Conservation (phyloP, 2,329 filamentous ascomycete species). For the Alternaria triticina region DNA sequence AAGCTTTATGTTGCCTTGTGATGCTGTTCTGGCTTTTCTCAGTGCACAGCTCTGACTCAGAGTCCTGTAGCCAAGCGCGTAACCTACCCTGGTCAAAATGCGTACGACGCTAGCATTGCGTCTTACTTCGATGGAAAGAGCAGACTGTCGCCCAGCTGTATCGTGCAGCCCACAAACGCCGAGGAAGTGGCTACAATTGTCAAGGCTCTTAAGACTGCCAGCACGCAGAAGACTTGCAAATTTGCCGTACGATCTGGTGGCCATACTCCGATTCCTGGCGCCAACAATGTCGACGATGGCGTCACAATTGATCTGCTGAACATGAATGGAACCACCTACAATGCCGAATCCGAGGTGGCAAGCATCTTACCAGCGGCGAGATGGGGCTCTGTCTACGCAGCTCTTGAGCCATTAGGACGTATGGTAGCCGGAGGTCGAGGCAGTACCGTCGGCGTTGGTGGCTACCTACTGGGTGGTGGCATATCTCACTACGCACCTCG, state of each 20-base stretch:
- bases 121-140: slow-evolving; percentile 7
- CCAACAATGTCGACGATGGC: slow-evolving; percentile 31
- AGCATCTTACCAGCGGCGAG: slow-evolving; percentile 18
- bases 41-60: not conserved
- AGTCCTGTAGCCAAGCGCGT: not conserved
- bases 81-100: slow-evolving; percentile 3
- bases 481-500: slow-evolving; percentile 27
- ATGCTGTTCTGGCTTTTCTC: not conserved
- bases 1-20: not conserved
- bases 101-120: slow-evolving; percentile 1
- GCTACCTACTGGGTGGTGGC: slow-evolving; percentile 36
- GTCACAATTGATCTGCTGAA: slow-evolving; percentile 32
- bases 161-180: slow-evolving; percentile 21
- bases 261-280: slow-evolving; percentile 28
- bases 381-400: slow-evolving; percentile 25
- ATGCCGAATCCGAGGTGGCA: not conserved
- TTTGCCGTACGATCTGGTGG: slow-evolving; percentile 33
- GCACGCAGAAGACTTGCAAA: not conserved
- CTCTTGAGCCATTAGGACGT: slow-evolving; percentile 28
- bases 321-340: slow-evolving; percentile 18
- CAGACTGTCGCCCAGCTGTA: slow-evolving; percentile 18
- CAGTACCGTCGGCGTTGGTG: slow-evolving; percentile 35
- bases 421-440: slow-evolving; percentile 35
- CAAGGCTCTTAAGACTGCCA: slow-evolving; percentile 10
- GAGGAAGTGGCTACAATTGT: slow-evolving; percentile 20